A percentile compares a stretch with the other conserved stretches of the same genome.
phyloP scores from a whole-genome alignment of 2,329 filamentous ascomycete species.

The Colletotrichum incanum region DNA sequence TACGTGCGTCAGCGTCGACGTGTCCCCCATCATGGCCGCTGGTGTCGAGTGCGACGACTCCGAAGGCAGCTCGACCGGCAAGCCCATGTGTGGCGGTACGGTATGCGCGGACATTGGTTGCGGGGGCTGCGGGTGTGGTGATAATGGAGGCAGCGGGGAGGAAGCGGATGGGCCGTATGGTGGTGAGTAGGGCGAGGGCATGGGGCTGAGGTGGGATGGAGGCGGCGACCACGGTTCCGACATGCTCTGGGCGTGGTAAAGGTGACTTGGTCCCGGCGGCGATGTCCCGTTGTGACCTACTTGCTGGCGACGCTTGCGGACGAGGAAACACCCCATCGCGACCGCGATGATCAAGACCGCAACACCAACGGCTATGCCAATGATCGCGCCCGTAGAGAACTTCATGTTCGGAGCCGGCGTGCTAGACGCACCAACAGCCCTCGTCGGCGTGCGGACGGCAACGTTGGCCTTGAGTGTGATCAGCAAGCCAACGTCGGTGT shows the following conservation, averaged over 20 bases:
- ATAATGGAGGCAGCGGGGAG: slow-evolving; percentile 11
- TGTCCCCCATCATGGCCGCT: neutral
- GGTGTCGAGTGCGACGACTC: slow-evolving; percentile 19
- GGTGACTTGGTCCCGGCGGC: slow-evolving; percentile 10
- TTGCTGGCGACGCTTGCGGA: slow-evolving; percentile 49
- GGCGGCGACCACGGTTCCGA: slow-evolving; percentile 43
- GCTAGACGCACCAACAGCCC: slow-evolving; percentile 51
- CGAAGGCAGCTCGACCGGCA: slow-evolving; percentile 50
- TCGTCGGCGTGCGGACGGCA: slow-evolving; percentile 65
- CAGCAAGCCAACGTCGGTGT: slow-evolving; percentile 67
- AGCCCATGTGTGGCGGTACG: slow-evolving; percentile 43
- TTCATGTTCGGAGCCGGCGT: slow-evolving; percentile 19
- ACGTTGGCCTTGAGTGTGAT: slow-evolving; percentile 66
- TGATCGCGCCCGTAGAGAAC: slow-evolving; percentile 59
- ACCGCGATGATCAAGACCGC: slow-evolving; percentile 49
- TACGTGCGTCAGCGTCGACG: slow-evolving; percentile 2
- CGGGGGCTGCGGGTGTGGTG: slow-evolving; percentile 43
- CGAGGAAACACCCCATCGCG: slow-evolving; percentile 47
- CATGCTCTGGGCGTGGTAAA: slow-evolving; percentile 36
- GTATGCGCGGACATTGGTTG: slow-evolving; percentile 35
- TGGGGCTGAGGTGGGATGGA: slow-evolving; percentile 29
- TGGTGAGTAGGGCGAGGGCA: slow-evolving; percentile 33
- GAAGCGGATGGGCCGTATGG: slow-evolving; percentile 24
- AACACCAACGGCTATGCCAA: slow-evolving; percentile 59
- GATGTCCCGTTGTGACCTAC: slow-evolving; percentile 14